Base-by-base conservation (phyloP, 2,329 filamentous ascomycete genomes). In the Penicillium sp. region DNA sequence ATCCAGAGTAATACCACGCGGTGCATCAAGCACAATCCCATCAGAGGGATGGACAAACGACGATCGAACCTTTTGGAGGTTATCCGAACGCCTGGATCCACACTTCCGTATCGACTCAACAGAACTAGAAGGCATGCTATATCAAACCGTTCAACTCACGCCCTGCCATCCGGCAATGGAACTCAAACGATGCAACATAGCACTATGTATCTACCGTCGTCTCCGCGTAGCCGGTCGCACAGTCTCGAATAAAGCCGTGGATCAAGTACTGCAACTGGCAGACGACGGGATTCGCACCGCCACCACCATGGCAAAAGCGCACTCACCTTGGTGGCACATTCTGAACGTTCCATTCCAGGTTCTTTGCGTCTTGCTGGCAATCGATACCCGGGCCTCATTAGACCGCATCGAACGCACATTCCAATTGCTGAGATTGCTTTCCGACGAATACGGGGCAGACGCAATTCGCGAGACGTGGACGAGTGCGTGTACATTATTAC, bases 321-420 rank as follows among this genome's bases (percentile, higher is more conserved):
- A 31, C 11, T 49, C 34, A 5, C 58, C 58, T 5, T 62, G 60
- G 60, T 62, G 60, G 55, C 58, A 62, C 24, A 43, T 55, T n/a
- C n/a, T 56, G 29, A 62, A 61, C 19, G 48, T 61, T n/a, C 60
- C 60, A 5, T 62, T 62, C 23, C 58, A 62, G 34, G 33, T 56
- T 1, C 36, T 58, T 19, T 59, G 55, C 10, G 42, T 55, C 10
- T 29, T 55, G 10, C 44, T 61, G 8, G 53, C 55, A 2, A 59
- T 57, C 14, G 58, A 61, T 43, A 53, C 53, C 3, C 13, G 33
- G 11, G 50, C 56, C 29, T 59, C 64, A 1, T 55, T 63, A 13
- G 2, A 5, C 5, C 21, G 19, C 8, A 16, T 42, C 5, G 13
- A 16, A 10, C 8, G 19, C 2, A 5, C 19, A 1, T 24, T 42